Evolutionary conservation across 129 eudicot species (phyloP).

Genomic region (carrot (Daucus carota)): DH1_v3.0 NC_030383.2:44331001-44331500

Average conservation of each 20-base stretch:
- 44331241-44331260: not conserved
- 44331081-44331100: slow-evolving; percentile 99
- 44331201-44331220: not conserved
- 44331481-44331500: not conserved
- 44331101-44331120: not conserved
- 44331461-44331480: not conserved
- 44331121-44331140: not conserved
- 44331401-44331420: not conserved
- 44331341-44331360: not conserved
- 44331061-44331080: slow-evolving; percentile 97
- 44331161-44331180: not conserved
- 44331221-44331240: not conserved
- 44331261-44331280: not conserved
- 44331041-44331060: slow-evolving; percentile 97
- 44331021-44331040: slow-evolving; percentile 99
- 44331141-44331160: not conserved
- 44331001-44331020: slow-evolving; percentile 99
- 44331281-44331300: not conserved
- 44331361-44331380: not conserved
- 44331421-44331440: not conserved
- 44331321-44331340: not conserved
- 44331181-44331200: not conserved
- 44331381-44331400: not conserved
- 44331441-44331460: not conserved
- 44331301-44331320: not conserved